Evolutionary conservation across 2,329 filamentous ascomycete species (phyloP), one percentile per base, ranked within the genome.

Genomic region (Exophiala bonariae): DNA sequence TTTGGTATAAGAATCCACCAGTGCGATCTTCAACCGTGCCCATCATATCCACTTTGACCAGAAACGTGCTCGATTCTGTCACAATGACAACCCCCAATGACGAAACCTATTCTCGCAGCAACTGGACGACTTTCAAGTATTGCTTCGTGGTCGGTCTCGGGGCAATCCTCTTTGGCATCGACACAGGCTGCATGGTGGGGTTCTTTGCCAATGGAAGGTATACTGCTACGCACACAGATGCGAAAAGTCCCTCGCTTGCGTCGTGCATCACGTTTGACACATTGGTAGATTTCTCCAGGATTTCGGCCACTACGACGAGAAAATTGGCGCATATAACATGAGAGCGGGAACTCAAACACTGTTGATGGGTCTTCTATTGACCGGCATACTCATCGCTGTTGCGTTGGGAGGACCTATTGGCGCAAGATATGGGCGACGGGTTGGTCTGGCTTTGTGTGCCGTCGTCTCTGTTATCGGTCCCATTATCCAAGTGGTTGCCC

Each of bases 211-310:
- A 34, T 20, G 31, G 17, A n/a, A 44, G 41, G 41, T 44, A 26
- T n/a, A n/a, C n/a, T n/a, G n/a, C n/a, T n/a, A n/a, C n/a, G n/a
- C n/a, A n/a, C n/a, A n/a, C n/a, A n/a, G n/a, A n/a, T n/a, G n/a
- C n/a, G n/a, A n/a, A n/a, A n/a, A n/a, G n/a, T n/a, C n/a, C n/a
- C n/a, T n/a, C n/a, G n/a, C n/a, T n/a, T n/a, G 4, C 14, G 40
- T n/a, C 8, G 19, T 31, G 5, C 28, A 13, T 3, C 5, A n/a
- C n/a, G n/a, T n/a, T n/a, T n/a, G n/a, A n/a, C n/a, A n/a, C n/a
- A n/a, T n/a, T n/a, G n/a, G n/a, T n/a, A 44, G 41, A 19, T 44
- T 44, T 18, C 30, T 44, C 19, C 33, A 44, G 13, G 41, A 44
- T 19, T 44, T 34, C n/a, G 41, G 41, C 22, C 34, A 44, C 19